Conservation (phyloP, 345 rosid species). For the Cardamine resedifolia region DNA sequence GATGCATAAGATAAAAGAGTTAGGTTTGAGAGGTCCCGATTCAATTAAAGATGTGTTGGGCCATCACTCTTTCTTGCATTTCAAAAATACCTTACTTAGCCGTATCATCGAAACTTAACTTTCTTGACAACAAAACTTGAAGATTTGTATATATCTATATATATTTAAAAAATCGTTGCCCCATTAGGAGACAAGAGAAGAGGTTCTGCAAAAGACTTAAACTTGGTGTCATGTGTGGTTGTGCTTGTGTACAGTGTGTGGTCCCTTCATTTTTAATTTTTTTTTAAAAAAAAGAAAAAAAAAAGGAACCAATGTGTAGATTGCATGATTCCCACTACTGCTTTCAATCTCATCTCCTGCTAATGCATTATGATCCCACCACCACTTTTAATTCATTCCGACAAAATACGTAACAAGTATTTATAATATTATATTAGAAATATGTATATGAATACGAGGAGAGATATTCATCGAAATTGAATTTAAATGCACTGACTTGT, state of each 20-base stretch:
- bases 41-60: slow-evolving; percentile 35
- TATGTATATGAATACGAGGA: slow-evolving; percentile 41
- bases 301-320: slow-evolving; percentile 32
- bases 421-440: slow-evolving; percentile 3
- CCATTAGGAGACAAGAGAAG: slow-evolving; percentile 45
- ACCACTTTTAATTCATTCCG: slow-evolving; percentile 27
- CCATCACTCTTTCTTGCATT: slow-evolving; percentile 37
- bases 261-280: slow-evolving; percentile 30
- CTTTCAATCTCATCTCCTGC: slow-evolving; percentile 30
- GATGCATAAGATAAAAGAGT: slow-evolving; percentile 2
- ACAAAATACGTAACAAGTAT: slow-evolving; percentile 25
- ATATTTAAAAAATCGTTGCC: slow-evolving; percentile 30
- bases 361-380: slow-evolving; percentile 37
- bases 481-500: slow-evolving; percentile 36
- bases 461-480: slow-evolving; percentile 32
- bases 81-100: slow-evolving; percentile 39
- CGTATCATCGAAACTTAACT: slow-evolving; percentile 38
- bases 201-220: slow-evolving; percentile 41
- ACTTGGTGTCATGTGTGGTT: slow-evolving; percentile 42
- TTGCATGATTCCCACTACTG: slow-evolving; percentile 44
- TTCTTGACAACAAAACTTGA: slow-evolving; percentile 21
- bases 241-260: slow-evolving; percentile 34
- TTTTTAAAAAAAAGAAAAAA: not conserved
- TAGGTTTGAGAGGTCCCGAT: slow-evolving; percentile 33
- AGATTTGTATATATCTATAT: not conserved